phyloP scores from a whole-genome alignment of 768 basidiomycete species.

The Tricholoma hemisulphureum region DNA sequence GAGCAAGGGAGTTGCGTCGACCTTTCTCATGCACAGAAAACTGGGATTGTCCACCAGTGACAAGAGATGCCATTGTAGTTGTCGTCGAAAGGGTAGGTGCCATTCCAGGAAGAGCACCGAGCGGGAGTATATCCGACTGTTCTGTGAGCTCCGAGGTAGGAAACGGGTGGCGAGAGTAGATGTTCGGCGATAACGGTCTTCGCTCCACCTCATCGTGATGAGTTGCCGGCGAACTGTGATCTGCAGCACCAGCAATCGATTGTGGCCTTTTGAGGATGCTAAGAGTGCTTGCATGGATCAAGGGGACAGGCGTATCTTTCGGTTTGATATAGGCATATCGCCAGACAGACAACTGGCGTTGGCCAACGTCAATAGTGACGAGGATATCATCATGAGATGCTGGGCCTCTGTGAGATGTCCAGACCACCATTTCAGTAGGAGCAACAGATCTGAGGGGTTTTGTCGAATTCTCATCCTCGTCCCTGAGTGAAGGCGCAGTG shows the following conservation, averaged over 20 bases:
- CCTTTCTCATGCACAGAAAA: slow-evolving; percentile 29
- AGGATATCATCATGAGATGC: slow-evolving; percentile 46
- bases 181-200: slow-evolving; percentile 38
- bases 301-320: slow-evolving; percentile 48
- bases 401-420: slow-evolving; percentile 48
- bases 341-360: slow-evolving; percentile 62
- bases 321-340: slow-evolving; percentile 67
- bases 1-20: slow-evolving; percentile 45
- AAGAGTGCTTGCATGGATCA: slow-evolving; percentile 25
- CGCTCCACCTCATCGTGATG: slow-evolving; percentile 28
- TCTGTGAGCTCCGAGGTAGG: slow-evolving; percentile 35
- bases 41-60: slow-evolving; percentile 33
- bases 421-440: slow-evolving; percentile 64
- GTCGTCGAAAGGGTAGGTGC: slow-evolving; percentile 51
- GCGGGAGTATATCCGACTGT: slow-evolving; percentile 41
- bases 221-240: slow-evolving; percentile 39
- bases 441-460: slow-evolving; percentile 56
- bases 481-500: slow-evolving; percentile 40
- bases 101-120: slow-evolving; percentile 52
- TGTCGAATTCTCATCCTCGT: slow-evolving; percentile 52
- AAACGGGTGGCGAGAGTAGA: slow-evolving; percentile 32
- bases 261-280: slow-evolving; percentile 39
- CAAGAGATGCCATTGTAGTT: slow-evolving; percentile 51
- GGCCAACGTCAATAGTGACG: slow-evolving; percentile 59
- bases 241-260: slow-evolving; percentile 35